These are phyloP conservation scores for Chenopodium formosanum DNA, from an alignment of 148 eudicot species.

Conservation along the genomic window DNA sequence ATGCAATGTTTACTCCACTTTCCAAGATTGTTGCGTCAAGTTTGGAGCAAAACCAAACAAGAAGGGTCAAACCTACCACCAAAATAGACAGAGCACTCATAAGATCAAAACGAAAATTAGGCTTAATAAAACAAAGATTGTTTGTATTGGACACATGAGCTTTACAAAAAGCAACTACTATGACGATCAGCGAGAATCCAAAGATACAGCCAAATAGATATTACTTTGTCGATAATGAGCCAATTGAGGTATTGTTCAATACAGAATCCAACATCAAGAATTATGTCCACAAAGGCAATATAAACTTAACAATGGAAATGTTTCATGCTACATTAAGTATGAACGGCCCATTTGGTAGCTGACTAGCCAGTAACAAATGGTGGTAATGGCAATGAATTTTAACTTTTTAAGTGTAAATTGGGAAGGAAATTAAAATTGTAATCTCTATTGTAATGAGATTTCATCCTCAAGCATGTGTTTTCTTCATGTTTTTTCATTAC, in stretches of 20 bases:
- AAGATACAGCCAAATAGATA: neutral
- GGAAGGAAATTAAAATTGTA: too few species aligned
- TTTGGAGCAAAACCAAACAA: conserved; percentile 5
- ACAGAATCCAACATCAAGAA: neutral
- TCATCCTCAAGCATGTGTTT: too few species aligned
- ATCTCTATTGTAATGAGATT: too few species aligned
- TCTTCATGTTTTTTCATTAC: too few species aligned
- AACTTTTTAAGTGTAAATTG: too few species aligned
- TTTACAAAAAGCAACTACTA: neutral
- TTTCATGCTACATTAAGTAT: neutral
- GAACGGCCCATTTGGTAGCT: too few species aligned
- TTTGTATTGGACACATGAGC: neutral
- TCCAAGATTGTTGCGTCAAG: neutral
- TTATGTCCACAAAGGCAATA: neutral
- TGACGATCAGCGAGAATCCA: neutral
- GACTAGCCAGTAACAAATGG: too few species aligned
- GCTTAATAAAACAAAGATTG: neutral
- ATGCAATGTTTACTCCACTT: conserved; percentile 4
- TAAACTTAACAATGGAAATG: neutral
- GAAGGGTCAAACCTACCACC: neutral
- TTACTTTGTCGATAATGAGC: neutral
- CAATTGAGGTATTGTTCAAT: neutral
- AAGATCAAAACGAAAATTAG: neutral
- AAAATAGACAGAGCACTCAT: conserved; percentile 1
- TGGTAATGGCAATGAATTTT: too few species aligned